Conservation (phyloP, 1,139 yeast genomes). For the Candida pseudoviswanathii region DNA sequence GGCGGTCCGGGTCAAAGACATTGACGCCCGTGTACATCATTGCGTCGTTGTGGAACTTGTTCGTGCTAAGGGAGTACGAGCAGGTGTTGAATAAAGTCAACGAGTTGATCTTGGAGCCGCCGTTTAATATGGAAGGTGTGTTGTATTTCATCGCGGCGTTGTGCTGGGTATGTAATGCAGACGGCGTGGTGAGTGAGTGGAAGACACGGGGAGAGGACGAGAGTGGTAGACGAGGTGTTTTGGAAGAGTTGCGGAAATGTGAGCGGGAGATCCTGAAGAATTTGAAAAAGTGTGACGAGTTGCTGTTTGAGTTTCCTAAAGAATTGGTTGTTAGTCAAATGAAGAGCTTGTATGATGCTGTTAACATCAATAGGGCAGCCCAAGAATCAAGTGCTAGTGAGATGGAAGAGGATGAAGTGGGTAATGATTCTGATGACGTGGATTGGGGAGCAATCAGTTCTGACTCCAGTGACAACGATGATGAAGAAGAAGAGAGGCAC, state of each 20-base stretch:
- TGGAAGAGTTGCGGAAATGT: conserved; percentile 16
- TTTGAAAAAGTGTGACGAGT: conserved; percentile 31
- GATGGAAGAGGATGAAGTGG: conserved; percentile 10
- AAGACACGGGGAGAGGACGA: conserved; percentile 5
- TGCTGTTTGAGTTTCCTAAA: conserved; percentile 32
- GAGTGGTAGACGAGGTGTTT: conserved; percentile 6
- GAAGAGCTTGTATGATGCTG: conserved; percentile 1
- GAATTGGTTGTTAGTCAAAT: conserved; percentile 22
- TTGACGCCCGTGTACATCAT: conserved; percentile 42
- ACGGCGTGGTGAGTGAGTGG: conserved; percentile 16
- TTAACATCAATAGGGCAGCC: not conserved
- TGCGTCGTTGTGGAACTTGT: conserved; percentile 37
- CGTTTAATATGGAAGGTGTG: conserved; percentile 47
- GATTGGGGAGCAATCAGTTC: conserved; percentile 14
- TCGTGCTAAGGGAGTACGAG: conserved; percentile 28
- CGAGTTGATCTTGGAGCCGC: conserved; percentile 46
- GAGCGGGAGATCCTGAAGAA: conserved; percentile 21
- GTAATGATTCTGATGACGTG: conserved; percentile 1
- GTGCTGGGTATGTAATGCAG: conserved; percentile 26
- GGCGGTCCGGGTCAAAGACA: conserved; percentile 41
- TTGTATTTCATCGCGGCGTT: conserved; percentile 36
- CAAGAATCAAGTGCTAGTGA: conserved; percentile 4
- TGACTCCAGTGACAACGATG: conserved; percentile 6
- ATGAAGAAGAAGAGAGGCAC: not conserved
- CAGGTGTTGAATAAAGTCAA: conserved; percentile 33